Base-by-base conservation (phyloP, 2,329 filamentous ascomycete species). In the Mycocentrospora acerina region DNA sequence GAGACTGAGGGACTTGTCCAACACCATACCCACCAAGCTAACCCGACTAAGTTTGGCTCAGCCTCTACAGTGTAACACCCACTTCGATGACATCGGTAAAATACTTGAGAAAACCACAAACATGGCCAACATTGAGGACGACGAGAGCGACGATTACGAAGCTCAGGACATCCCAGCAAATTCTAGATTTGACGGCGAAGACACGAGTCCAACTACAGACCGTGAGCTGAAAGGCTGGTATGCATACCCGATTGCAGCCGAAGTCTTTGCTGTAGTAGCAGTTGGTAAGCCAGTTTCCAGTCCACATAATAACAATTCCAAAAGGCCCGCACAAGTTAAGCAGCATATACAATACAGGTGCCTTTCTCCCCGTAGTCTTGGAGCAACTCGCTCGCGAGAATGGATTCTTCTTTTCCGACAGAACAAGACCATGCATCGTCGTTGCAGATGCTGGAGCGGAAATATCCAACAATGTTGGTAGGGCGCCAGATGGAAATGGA, bases 211-310 rank as follows among this genome's bases (percentile, higher is more conserved):
- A 25, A 95, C 90, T 4, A 93, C 86, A 59, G 70, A 68, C 46
- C 88, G 85, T 65, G 90, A 95, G 75, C 77, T 95, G 47, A 75
- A 80, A 30, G 90, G 89, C 44, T 95, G 90, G 89, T 95, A 94
- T 67, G 85, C 85, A 59, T 95, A 95, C 73, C 84, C 85, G 22
- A 91, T 93, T 71, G 90, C 90, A 10, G 88, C 90, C 7, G 90
- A 95, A 70, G 90, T 93, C 19, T 97, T 94, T 67, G 88, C 91
- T 16, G 88, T 96, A 37, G 95, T 90, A 65, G 90, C 81, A 30
- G 80, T 85, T 66, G 82, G 90, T 88, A 67, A 64, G 82, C 40
- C 22, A 17, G n/a, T n/a, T n/a, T n/a, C n/a, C n/a, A n/a, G n/a
- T n/a, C n/a, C n/a, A n/a, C n/a, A n/a, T n/a, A n/a, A n/a, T n/a